A percentile compares a stretch with the other conserved stretches of the same genome.
Conservation (phyloP, 1,284 basidiomycete genomes). For the Rhodotorula sp. region DNA sequence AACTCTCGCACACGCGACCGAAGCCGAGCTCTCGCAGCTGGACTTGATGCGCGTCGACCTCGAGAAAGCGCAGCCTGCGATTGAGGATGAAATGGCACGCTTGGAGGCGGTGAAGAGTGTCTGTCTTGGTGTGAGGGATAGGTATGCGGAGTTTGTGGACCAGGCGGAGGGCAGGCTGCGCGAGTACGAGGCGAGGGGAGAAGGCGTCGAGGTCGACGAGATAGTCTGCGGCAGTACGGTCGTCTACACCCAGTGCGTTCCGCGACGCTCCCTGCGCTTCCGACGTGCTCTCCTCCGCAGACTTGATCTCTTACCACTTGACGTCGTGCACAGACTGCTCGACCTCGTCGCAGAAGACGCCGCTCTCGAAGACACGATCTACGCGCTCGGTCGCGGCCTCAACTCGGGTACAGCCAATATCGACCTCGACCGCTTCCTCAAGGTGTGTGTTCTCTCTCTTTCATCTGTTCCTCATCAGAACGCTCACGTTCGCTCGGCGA, state of each 20-base stretch:
- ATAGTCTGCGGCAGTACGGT: conserved; percentile 91
- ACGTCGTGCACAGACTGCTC: conserved; percentile 65
- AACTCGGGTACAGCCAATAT: conserved; percentile 73
- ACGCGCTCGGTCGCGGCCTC: conserved; percentile 90
- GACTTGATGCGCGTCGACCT: conserved; percentile 78
- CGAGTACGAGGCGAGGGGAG: conserved; percentile 69
- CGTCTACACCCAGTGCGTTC: conserved; percentile 86
- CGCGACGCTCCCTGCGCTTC: background rate
- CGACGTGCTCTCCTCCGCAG: background rate
- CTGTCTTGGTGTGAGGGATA: conserved; percentile 71
- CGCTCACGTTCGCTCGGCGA: background rate
- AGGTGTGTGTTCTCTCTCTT: conserved; percentile 56
- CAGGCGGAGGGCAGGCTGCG: conserved; percentile 66
- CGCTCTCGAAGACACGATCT: conserved; percentile 96
- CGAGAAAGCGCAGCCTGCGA: conserved; percentile 82
- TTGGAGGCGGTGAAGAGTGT: conserved; percentile 92
- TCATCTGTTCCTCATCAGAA: conserved; percentile 1
- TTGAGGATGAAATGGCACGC: conserved; percentile 93
- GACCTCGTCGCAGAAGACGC: conserved; percentile 98
- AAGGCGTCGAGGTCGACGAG: conserved; percentile 79
- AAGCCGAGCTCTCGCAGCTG: conserved; percentile 69
- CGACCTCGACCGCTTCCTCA: conserved; percentile 86
- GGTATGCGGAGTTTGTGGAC: conserved; percentile 63
- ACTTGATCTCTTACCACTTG: background rate
- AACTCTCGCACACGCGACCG: conserved; percentile 58